Base-by-base conservation (phyloP, 371 early-diverging fungal genomes). In the Lichtheimia corymbifera region DNA sequence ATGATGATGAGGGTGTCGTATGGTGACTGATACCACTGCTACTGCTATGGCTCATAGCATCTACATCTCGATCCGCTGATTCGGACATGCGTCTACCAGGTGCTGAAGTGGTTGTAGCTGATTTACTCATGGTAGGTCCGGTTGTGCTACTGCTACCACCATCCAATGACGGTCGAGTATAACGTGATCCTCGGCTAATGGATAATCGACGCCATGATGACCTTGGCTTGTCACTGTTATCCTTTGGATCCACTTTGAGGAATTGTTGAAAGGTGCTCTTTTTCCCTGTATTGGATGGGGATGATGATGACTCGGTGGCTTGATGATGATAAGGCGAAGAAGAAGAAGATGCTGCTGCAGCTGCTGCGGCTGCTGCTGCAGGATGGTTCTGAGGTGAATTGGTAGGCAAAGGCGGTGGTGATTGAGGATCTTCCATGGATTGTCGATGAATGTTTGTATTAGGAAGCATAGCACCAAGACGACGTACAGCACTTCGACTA, bases 401-500 rank as follows among this genome's bases (percentile, higher is more conserved):
- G 50, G 61, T 14, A 22, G 53, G 44, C n/a, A 43, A 9, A n/a
- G 61, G 41, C 9, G 61, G 58, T 25, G 47, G 20, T 6, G 47
- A 24, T 43, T 58, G 42, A n/a, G 50, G 25, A 27, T 40, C 61
- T 12, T 59, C 59, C 28, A 51, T 13, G 13, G 59, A 51, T 28
- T 13, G 18, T 53, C 30, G 24, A 25, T 57, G 58, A 18, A 63
- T 51, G n/a, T 63, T 63, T 27, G 51, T 63, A 42, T 50, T 63
- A 3, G 51, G 59, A 14, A 59, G 25, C 17, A 51, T 59, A 30
- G 59, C 59, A 14, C 59, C 66, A n/a, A 66, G 47, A 14, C 57
- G 57, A 20, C 60, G 62, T 14, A 52, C 66, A n/a, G 66, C 66
- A 40, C 66, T 66, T 47, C 61, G 61, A 50, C 66, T 66, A 20